Conservation (phyloP, 2,329 filamentous ascomycete genomes). For the Talaromyces funiculosus region DNA sequence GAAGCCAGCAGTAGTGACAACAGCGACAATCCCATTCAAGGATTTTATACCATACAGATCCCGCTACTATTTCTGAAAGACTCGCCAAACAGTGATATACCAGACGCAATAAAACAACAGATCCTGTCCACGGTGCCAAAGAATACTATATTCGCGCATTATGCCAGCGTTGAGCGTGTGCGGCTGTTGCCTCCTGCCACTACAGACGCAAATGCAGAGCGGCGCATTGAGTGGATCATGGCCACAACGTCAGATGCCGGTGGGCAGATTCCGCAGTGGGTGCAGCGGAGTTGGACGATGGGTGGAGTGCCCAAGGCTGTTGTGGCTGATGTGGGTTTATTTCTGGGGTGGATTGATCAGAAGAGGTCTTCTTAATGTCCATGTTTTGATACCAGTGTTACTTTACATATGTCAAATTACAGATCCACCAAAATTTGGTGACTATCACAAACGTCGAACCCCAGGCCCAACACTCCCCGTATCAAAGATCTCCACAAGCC, state of each 20-base stretch:
- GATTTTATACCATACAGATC: slow-evolving; percentile 32
- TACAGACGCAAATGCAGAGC: background rate
- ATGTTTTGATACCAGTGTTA: background rate
- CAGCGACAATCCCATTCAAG: slow-evolving; percentile 3
- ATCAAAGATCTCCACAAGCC: slow-evolving; percentile 57
- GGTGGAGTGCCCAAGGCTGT: slow-evolving; percentile 34
- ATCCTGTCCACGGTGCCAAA: slow-evolving; percentile 21
- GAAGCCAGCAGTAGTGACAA: background rate
- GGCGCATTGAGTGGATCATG: slow-evolving; percentile 30
- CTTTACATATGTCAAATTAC: background rate
- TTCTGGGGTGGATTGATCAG: slow-evolving; percentile 27
- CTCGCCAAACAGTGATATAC: slow-evolving; percentile 12
- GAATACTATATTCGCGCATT: slow-evolving; percentile 27
- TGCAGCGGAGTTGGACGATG: slow-evolving; percentile 34
- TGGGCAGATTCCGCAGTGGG: slow-evolving; percentile 31
- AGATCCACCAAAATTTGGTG: background rate
- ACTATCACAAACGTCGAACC: slow-evolving; percentile 35
- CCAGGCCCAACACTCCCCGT: slow-evolving; percentile 58
- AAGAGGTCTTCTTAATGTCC: slow-evolving; percentile 3
- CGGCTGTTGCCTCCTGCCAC: slow-evolving; percentile 11
- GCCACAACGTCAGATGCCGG: slow-evolving; percentile 34
- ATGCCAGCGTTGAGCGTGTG: slow-evolving; percentile 33
- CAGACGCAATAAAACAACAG: slow-evolving; percentile 18
- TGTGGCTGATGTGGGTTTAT: slow-evolving; percentile 36
- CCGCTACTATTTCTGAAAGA: slow-evolving; percentile 20